phyloP scores from a whole-genome alignment of 1,284 basidiomycete genomes.

The Sphagnurus paluster region DNA sequence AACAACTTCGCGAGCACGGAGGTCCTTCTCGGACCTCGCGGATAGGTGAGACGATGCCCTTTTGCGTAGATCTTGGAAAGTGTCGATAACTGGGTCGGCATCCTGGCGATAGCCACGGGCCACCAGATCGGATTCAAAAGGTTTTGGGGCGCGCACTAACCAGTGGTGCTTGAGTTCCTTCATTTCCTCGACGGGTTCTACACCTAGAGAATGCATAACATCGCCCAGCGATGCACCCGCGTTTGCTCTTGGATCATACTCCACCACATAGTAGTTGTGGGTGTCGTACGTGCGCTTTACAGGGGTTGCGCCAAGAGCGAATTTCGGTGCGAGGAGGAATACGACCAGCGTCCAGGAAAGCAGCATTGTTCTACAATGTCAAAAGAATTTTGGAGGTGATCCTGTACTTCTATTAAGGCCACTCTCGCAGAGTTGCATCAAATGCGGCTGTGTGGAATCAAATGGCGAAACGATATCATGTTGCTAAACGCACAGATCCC shows the following conservation, averaged over 20 bases:
- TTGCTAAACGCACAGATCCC: neutral
- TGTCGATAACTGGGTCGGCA: slow-evolving; percentile 54
- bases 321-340: slow-evolving; percentile 30
- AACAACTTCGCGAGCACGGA: slow-evolving; percentile 44
- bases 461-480: slow-evolving; percentile 16
- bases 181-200: slow-evolving; percentile 86
- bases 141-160: slow-evolving; percentile 71
- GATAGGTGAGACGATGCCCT: slow-evolving; percentile 32
- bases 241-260: slow-evolving; percentile 56
- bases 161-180: slow-evolving; percentile 87
- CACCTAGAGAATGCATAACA: slow-evolving; percentile 65
- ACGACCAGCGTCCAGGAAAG: slow-evolving; percentile 36
- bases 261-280: slow-evolving; percentile 90
- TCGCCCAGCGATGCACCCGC: slow-evolving; percentile 56
- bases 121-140: slow-evolving; percentile 24
- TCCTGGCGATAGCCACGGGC: slow-evolving; percentile 28
- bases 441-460: slow-evolving; percentile 18
- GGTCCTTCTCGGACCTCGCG: slow-evolving; percentile 40
- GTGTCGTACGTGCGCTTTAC: slow-evolving; percentile 65
- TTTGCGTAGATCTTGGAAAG: slow-evolving; percentile 48
- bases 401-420: slow-evolving; percentile 3
- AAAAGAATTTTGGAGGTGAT: slow-evolving; percentile 1
- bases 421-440: slow-evolving; percentile 10
- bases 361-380: slow-evolving; percentile 33
- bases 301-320: slow-evolving; percentile 33